These are phyloP conservation scores for Picocystis sp. DNA, from an alignment of 163 green algal species.

Conservation along the genomic window DNA sequence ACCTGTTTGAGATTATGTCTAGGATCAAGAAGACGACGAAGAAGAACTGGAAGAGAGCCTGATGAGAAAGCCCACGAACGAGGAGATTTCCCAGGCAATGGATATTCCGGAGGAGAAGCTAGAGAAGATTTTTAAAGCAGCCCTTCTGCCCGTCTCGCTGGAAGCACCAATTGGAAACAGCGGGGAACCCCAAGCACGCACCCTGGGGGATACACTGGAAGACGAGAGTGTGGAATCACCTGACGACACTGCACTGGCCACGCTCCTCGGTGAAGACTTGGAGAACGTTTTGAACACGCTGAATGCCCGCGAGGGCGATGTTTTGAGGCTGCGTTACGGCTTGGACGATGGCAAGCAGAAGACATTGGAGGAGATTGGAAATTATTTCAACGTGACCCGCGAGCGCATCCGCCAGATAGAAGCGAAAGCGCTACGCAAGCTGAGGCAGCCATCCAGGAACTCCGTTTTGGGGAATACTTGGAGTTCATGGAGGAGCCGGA, in stretches of 20 bases:
- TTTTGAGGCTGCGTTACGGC: slow-evolving; percentile 73
- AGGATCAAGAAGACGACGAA: slow-evolving; percentile 29
- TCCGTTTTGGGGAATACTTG: slow-evolving; percentile 8
- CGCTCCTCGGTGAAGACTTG: slow-evolving; percentile 20
- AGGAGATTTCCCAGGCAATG: slow-evolving; percentile 29
- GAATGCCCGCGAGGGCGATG: slow-evolving; percentile 40
- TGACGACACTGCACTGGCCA: not conserved
- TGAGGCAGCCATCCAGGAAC: slow-evolving; percentile 20
- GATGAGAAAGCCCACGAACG: slow-evolving; percentile 18
- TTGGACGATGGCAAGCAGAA: slow-evolving; percentile 42
- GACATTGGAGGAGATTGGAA: slow-evolving; percentile 77
- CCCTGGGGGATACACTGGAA: slow-evolving; percentile 20
- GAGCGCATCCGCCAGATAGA: slow-evolving; percentile 89
- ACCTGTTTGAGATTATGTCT: slow-evolving; percentile 56
- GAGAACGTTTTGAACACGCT: slow-evolving; percentile 60
- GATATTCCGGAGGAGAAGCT: slow-evolving; percentile 20
- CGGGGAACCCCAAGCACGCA: slow-evolving; percentile 6
- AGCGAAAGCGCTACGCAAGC: slow-evolving; percentile 62
- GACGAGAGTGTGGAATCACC: slow-evolving; percentile 19
- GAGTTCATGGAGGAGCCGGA: not conserved
- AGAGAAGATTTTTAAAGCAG: slow-evolving; percentile 6
- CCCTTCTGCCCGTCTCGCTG: slow-evolving; percentile 11
- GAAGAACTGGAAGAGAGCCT: slow-evolving; percentile 19
- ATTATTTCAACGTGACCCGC: slow-evolving; percentile 52
- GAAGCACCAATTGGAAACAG: slow-evolving; percentile 13